These are phyloP conservation scores for Globisporangium abappressorium DNA, from an alignment of 352 stramenopile genomes.

Conservation along the genomic window DNA sequence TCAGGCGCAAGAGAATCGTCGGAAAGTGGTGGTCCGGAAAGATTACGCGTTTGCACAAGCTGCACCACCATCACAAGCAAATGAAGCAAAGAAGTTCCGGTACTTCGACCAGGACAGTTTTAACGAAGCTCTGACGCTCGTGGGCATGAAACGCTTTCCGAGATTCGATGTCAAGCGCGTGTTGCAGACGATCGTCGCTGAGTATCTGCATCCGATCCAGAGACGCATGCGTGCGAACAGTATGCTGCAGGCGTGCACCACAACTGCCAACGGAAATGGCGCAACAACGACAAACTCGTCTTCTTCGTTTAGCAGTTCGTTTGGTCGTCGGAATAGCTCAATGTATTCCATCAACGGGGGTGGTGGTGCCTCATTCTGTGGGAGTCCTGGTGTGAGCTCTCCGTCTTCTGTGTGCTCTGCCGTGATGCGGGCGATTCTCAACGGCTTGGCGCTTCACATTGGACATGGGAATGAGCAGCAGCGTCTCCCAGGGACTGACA, in stretches of 20 bases:
- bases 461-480: slow-evolving; percentile 25
- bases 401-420: slow-evolving; percentile 23
- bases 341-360: slow-evolving; percentile 4
- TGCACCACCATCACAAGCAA: slow-evolving; percentile 13
- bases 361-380: slow-evolving; percentile 18
- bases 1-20: slow-evolving; percentile 50
- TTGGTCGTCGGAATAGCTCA: slow-evolving; percentile 5
- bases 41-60: slow-evolving; percentile 42
- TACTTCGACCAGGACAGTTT: slow-evolving; percentile 72
- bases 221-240: slow-evolving; percentile 19
- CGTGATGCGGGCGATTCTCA: slow-evolving; percentile 49
- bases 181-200: slow-evolving; percentile 48
- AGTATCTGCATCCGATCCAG: slow-evolving; percentile 51
- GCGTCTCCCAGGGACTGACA: slow-evolving; percentile 1
- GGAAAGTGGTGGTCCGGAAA: slow-evolving; percentile 47
- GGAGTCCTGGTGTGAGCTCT: slow-evolving; percentile 17
- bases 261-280: neutral
- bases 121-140: slow-evolving; percentile 66
- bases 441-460: slow-evolving; percentile 43
- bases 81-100: slow-evolving; percentile 42
- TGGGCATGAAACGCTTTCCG: slow-evolving; percentile 60
- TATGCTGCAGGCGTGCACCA: slow-evolving; percentile 8
- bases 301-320: neutral
- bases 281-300: neutral
- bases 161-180: slow-evolving; percentile 48